Conservation (phyloP, 768 basidiomycete species). For the Podaxis rugospora region DNA sequence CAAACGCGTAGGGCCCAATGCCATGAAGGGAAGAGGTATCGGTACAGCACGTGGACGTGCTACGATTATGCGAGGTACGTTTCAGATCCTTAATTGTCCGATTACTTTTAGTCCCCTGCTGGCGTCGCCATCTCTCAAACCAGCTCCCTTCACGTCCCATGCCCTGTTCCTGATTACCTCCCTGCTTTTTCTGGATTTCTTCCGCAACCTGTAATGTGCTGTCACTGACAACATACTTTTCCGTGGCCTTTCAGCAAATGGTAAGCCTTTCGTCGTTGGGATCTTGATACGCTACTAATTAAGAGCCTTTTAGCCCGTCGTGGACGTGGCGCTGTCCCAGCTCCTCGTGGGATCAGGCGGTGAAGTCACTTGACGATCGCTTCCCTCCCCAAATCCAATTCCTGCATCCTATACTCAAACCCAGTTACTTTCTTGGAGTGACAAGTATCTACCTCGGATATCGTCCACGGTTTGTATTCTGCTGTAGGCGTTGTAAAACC, state of each 20-base stretch:
- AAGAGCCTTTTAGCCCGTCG: conserved; percentile 60
- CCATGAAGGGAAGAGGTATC: conserved; percentile 98
- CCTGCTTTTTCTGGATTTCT: background rate
- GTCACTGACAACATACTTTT: background rate
- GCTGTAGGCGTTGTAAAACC: background rate
- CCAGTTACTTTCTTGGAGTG: background rate
- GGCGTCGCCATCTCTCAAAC: background rate
- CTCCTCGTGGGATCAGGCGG: conserved; percentile 78
- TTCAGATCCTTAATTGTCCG: conserved; percentile 1
- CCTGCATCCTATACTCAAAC: background rate
- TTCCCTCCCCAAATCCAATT: background rate
- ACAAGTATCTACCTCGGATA: background rate
- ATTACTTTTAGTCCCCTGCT: background rate
- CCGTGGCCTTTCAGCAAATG: conserved; percentile 54
- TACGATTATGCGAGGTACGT: conserved; percentile 94
- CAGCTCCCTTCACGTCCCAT: background rate
- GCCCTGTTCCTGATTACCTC: background rate
- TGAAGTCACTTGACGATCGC: conserved; percentile 30
- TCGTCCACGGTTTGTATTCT: background rate
- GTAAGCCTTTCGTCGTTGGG: conserved; percentile 33
- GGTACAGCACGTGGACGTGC: conserved; percentile 98
- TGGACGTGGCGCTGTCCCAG: conserved; percentile 73
- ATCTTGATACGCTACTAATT: background rate
- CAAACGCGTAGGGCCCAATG: conserved; percentile 96
- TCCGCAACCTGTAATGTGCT: background rate